phyloP scores from a whole-genome alignment of 2,329 filamentous ascomycete species.

The Aspergillus ibericus region DNA sequence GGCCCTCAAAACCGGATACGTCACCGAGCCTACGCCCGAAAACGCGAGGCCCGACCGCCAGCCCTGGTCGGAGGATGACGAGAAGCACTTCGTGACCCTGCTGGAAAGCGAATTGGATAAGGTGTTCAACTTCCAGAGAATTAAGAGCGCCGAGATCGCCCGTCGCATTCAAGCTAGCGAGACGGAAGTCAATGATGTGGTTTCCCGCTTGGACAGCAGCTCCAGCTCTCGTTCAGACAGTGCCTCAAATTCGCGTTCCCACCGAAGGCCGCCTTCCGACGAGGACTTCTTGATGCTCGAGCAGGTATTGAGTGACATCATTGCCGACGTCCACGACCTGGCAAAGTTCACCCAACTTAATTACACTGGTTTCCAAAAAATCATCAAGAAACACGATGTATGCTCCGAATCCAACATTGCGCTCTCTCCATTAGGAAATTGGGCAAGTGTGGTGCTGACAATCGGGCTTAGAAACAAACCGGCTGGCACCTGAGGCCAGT shows the following conservation, averaged over 20 bases:
- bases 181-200: slow-evolving; percentile 84
- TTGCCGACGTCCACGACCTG: slow-evolving; percentile 95
- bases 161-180: slow-evolving; percentile 85
- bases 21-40: slow-evolving; percentile 49
- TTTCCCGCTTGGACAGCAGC: slow-evolving; percentile 67
- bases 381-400: slow-evolving; percentile 99
- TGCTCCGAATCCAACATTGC: slow-evolving; percentile 34
- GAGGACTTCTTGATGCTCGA: slow-evolving; percentile 94
- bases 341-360: slow-evolving; percentile 98
- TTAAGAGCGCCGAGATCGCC: slow-evolving; percentile 95
- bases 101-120: slow-evolving; percentile 94
- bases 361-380: slow-evolving; percentile 99
- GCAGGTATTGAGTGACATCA: slow-evolving; percentile 94
- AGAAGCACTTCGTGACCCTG: slow-evolving; percentile 80
- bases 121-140: slow-evolving; percentile 95
- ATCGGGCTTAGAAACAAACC: slow-evolving; percentile 73
- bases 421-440: neutral
- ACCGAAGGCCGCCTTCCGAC: slow-evolving; percentile 61
- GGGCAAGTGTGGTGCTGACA: slow-evolving; percentile 2
- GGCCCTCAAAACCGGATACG: slow-evolving; percentile 74
- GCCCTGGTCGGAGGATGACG: slow-evolving; percentile 88
- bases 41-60: slow-evolving; percentile 54
- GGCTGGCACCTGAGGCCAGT: slow-evolving; percentile 89
- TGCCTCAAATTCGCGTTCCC: slow-evolving; percentile 27
- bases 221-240: slow-evolving; percentile 40